Percentiles rank a stretch among this genome's conserved stretches.
phyloP scores from a whole-genome alignment of 805 yeast species.

The Cyberlindnera euphorbiiphila region DNA sequence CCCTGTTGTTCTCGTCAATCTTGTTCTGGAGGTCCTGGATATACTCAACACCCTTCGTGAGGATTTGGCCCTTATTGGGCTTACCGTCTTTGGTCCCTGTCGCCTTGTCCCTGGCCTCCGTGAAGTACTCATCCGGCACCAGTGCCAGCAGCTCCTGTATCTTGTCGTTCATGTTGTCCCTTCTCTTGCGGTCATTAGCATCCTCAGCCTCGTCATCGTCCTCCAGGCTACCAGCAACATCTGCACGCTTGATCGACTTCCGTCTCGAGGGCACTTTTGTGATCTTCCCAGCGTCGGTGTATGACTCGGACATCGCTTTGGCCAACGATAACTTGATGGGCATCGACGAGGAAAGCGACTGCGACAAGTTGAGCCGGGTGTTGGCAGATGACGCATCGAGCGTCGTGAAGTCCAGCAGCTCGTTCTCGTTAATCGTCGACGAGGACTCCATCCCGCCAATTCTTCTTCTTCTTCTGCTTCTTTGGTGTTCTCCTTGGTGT shows the following conservation, averaged over 20 bases:
- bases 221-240: no score
- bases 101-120: constrained; percentile 38
- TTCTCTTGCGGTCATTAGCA: constrained; percentile 41
- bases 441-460: constrained; percentile 2
- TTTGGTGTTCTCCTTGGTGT: neutral
- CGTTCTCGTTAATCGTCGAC: constrained; percentile 19
- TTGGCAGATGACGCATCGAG: constrained; percentile 17
- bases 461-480: neutral
- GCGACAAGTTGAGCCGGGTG: constrained; percentile 10
- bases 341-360: constrained; percentile 18
- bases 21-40: constrained; percentile 61
- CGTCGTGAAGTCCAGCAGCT: constrained; percentile 21
- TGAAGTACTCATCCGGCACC: constrained; percentile 44
- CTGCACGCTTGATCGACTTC: constrained; percentile 15
- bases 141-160: constrained; percentile 47
- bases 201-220: constrained; percentile 29
- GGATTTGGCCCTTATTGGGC: constrained; percentile 80
- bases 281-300: constrained; percentile 20
- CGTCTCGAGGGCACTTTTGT: constrained; percentile 22
- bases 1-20: constrained; percentile 74
- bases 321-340: constrained; percentile 27
- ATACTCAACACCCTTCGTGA: constrained; percentile 72
- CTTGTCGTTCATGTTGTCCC: constrained; percentile 56
- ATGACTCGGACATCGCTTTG: constrained; percentile 24
- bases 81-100: constrained; percentile 79